Evolutionary conservation across 345 rosid species (phyloP).

Genomic region (Murraya koenigii): DNA sequence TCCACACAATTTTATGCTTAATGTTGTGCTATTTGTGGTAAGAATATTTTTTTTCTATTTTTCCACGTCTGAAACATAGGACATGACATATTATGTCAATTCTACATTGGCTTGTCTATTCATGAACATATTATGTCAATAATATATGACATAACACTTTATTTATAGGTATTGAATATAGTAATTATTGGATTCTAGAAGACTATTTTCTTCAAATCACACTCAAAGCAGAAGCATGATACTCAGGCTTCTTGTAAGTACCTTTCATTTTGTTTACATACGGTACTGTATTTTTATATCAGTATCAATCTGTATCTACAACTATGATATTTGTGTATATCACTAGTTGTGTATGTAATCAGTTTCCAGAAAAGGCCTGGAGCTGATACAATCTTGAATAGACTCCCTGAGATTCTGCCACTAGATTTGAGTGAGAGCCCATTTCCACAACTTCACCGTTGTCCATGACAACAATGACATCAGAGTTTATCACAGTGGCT

Average conservation of each 20-base stretch:
- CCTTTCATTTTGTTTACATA: neutral
- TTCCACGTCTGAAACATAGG: too few relatives aligned
- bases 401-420: constrained; percentile 48
- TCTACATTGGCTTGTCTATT: too few relatives aligned
- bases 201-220: neutral
- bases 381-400: constrained; percentile 60
- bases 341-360: neutral
- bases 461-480: constrained; percentile 65
- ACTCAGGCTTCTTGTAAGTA: neutral
- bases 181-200: neutral
- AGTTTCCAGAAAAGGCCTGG: constrained; percentile 32
- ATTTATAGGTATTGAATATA: neutral
- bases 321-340: neutral
- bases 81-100: too few relatives aligned
- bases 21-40: too few relatives aligned
- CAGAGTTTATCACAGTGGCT: constrained; percentile 67
- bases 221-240: neutral
- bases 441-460: constrained; percentile 69
- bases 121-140: neutral
- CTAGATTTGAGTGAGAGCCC: constrained; percentile 61
- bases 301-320: neutral
- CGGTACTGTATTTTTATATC: neutral
- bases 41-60: too few relatives aligned
- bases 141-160: neutral
- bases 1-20: too few relatives aligned